A percentile compares a stretch with the other conserved stretches of the same genome.
These are phyloP conservation scores for Plenodomus tracheiphilus DNA, from an alignment of 2,329 filamentous ascomycete genomes.

Conservation along the genomic window DNA sequence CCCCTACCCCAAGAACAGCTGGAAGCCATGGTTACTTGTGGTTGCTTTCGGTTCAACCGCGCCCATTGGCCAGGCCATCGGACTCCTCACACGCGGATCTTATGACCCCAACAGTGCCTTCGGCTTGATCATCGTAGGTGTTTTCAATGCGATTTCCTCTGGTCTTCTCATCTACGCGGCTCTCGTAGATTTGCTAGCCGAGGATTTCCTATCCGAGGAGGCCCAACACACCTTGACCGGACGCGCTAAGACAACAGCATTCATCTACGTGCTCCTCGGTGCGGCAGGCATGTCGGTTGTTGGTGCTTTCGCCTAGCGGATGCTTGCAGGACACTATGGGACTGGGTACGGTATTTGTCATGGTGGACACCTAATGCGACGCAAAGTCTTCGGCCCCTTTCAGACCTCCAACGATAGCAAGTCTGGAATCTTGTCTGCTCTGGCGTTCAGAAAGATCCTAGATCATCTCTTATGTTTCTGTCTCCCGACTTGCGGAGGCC, in stretches of 20 bases:
- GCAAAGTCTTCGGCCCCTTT: neutral
- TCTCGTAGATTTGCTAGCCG: slow-evolving; percentile 65
- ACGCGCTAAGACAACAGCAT: slow-evolving; percentile 59
- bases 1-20: slow-evolving; percentile 60
- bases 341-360: neutral
- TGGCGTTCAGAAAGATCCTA: neutral
- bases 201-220: slow-evolving; percentile 64
- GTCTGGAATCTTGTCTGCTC: neutral
- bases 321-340: neutral
- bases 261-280: slow-evolving; percentile 47
- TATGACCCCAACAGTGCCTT: slow-evolving; percentile 68
- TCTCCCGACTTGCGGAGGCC: neutral
- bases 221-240: slow-evolving; percentile 53
- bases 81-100: slow-evolving; percentile 58
- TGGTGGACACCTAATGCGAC: neutral
- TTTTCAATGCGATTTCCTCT: slow-evolving; percentile 68
- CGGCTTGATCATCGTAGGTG: slow-evolving; percentile 65
- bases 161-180: slow-evolving; percentile 65
- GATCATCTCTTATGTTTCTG: neutral
- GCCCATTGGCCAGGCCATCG: slow-evolving; percentile 67
- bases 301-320: slow-evolving; percentile 36
- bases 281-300: slow-evolving; percentile 45
- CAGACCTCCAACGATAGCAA: neutral
- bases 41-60: slow-evolving; percentile 66
- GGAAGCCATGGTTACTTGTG: slow-evolving; percentile 64